phyloP scores from a whole-genome alignment of 768 basidiomycete genomes.

The Saitozyma sp. region DNA sequence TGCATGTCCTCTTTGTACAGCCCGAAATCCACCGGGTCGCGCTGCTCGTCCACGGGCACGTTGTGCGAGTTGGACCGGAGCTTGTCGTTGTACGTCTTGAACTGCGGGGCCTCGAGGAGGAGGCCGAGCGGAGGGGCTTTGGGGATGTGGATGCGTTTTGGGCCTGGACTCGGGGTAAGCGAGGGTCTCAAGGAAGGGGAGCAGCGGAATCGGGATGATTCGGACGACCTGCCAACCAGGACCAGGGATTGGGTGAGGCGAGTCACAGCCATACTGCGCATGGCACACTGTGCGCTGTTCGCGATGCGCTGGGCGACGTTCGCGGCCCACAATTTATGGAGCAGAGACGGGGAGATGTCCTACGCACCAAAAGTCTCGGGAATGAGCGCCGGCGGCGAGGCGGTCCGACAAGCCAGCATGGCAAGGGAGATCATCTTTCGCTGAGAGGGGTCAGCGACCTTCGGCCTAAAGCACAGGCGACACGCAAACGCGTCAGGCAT shows the following conservation, averaged over 20 bases:
- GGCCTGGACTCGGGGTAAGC: constrained; percentile 37
- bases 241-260: no score
- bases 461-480: not conserved
- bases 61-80: constrained; percentile 37
- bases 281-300: no score
- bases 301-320: not conserved
- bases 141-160: constrained; percentile 75
- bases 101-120: constrained; percentile 68
- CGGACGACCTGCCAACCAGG: no score
- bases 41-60: constrained; percentile 24
- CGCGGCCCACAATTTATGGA: not conserved
- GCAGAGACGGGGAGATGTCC: not conserved
- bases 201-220: no score
- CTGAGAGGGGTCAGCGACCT: constrained; percentile 55
- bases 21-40: constrained; percentile 56
- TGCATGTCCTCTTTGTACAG: constrained; percentile 67
- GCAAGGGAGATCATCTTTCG: constrained; percentile 94
- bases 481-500: no score
- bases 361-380: constrained; percentile 65
- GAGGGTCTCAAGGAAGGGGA: no score
- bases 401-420: constrained; percentile 74
- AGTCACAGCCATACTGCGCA: no score
- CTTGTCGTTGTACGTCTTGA: constrained; percentile 54
- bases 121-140: constrained; percentile 96
- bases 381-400: constrained; percentile 71